Evolutionary conservation across 805 yeast genomes (phyloP).

Genomic region (Jamesozyma piceae): DNA sequence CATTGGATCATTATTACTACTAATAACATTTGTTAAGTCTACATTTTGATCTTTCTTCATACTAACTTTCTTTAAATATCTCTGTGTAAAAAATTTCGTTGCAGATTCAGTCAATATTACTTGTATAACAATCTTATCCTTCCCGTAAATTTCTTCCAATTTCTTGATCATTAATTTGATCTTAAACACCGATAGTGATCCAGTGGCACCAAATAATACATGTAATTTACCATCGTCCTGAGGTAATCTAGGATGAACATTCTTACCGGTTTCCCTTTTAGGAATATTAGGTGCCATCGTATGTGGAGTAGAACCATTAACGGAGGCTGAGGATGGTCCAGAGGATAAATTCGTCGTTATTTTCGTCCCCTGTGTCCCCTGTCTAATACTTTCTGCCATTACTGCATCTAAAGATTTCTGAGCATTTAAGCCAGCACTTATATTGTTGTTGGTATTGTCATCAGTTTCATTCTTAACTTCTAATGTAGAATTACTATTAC

Average conservation of each 20-base stretch:
- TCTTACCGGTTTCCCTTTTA: constrained; percentile 36
- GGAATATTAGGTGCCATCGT: constrained; percentile 19
- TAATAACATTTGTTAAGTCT: not conserved
- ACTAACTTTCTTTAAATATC: constrained; percentile 11
- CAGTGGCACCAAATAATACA: constrained; percentile 79
- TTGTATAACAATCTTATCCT: constrained; percentile 67
- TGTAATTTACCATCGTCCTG: constrained; percentile 85
- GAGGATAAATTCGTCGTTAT: not conserved
- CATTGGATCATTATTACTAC: not conserved
- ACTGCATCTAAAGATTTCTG: constrained; percentile 8
- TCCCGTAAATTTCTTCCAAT: constrained; percentile 74
- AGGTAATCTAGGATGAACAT: constrained; percentile 55
- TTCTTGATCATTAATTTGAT: constrained; percentile 71
- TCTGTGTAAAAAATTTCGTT: constrained; percentile 48
- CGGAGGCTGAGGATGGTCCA: not conserved
- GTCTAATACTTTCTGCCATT: constrained; percentile 3
- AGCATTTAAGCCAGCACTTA: not conserved
- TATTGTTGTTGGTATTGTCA: not conserved
- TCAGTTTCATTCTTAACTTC: not conserved
- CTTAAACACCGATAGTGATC: constrained; percentile 77
- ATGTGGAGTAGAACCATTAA: not conserved
- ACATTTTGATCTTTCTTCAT: constrained; percentile 1
- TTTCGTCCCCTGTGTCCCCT: not conserved
- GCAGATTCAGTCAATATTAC: constrained; percentile 79
- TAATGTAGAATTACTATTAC: not conserved